A percentile compares a stretch with the other conserved stretches of the same genome.
Evolutionary conservation across 441 rosid genomes (phyloP).

Genomic region (Euphorbia celastroides): DNA sequence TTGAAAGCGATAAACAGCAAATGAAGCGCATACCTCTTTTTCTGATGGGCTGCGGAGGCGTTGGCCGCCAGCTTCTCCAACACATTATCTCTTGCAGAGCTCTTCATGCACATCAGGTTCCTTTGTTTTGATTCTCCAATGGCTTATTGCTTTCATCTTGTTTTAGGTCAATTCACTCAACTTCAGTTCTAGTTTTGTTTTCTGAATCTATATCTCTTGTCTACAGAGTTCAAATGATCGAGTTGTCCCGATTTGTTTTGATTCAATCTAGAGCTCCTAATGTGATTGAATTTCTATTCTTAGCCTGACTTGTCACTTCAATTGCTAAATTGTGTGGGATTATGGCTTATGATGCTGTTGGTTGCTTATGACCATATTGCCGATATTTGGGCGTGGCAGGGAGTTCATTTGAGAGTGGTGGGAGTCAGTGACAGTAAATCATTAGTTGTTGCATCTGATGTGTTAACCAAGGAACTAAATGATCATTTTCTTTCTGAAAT

Average conservation of each 20-base stretch:
- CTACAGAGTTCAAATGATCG: too few relatives aligned
- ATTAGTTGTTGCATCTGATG: slow-evolving; percentile 46
- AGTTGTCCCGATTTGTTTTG: neutral
- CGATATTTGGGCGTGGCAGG: slow-evolving; percentile 33
- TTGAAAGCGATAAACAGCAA: too few relatives aligned
- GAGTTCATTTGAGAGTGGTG: slow-evolving; percentile 64
- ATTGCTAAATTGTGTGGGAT: neutral
- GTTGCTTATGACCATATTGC: neutral
- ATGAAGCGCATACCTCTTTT: slow-evolving; percentile 69
- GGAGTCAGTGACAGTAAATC: slow-evolving; percentile 81
- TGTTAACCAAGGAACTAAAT: slow-evolving; percentile 39
- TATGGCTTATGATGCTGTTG: neutral
- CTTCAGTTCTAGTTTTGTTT: neutral
- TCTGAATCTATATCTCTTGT: neutral
- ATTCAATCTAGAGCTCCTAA: neutral
- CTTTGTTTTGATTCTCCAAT: neutral
- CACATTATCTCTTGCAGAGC: slow-evolving; percentile 86
- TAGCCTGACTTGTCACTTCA: neutral
- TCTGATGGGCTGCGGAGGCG: slow-evolving; percentile 86
- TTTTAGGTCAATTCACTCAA: neutral
- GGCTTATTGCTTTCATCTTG: neutral
- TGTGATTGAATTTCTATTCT: neutral
- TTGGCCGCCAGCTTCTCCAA: slow-evolving; percentile 77
- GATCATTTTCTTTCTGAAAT: slow-evolving; percentile 49
- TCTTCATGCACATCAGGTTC: slow-evolving; percentile 63